Percentiles rank a stretch among this genome's conserved stretches.
Conservation (phyloP, 78 protist species). For the Dictyostelium brefeldianum region DNA sequence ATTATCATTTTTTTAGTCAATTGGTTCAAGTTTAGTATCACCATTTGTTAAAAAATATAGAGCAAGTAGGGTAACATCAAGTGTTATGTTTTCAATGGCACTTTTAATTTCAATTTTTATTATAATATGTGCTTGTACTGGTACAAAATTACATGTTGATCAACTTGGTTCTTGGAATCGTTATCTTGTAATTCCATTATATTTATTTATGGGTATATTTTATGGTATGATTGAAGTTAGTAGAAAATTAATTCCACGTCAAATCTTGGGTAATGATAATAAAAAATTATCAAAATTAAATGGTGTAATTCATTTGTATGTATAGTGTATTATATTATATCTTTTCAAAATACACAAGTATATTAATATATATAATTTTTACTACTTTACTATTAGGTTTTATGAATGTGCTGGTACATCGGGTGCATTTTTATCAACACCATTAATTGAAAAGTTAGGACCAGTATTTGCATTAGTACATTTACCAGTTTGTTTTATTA, state of each 20-base stretch:
- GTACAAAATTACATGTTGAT: background rate
- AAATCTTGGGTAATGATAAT: constrained; percentile 35
- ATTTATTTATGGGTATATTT: constrained; percentile 53
- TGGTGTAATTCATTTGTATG: constrained; percentile 40
- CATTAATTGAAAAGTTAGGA: constrained; percentile 36
- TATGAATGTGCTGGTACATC: constrained; percentile 67
- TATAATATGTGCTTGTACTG: constrained; percentile 32
- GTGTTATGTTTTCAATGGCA: constrained; percentile 47
- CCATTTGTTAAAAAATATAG: constrained; percentile 75
- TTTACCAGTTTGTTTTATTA: constrained; percentile 31
- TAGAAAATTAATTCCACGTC: constrained; percentile 66
- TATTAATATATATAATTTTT: too few species aligned
- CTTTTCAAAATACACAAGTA: too few species aligned
- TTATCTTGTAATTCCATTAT: constrained; percentile 26
- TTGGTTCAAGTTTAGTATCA: constrained; percentile 41
- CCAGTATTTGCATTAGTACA: constrained; percentile 41
- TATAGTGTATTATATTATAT: too few species aligned
- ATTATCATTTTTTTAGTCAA: constrained; percentile 17
- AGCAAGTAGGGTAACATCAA: constrained; percentile 51
- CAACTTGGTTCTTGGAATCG: constrained; percentile 40
- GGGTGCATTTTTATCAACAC: constrained; percentile 69
- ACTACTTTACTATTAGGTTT: background rate
- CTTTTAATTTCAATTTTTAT: constrained; percentile 19
- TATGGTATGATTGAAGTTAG: constrained; percentile 71
- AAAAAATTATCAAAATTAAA: constrained; percentile 32